Conservation (phyloP, 345 rosid species). For the Cochlearia excelsa region DNA sequence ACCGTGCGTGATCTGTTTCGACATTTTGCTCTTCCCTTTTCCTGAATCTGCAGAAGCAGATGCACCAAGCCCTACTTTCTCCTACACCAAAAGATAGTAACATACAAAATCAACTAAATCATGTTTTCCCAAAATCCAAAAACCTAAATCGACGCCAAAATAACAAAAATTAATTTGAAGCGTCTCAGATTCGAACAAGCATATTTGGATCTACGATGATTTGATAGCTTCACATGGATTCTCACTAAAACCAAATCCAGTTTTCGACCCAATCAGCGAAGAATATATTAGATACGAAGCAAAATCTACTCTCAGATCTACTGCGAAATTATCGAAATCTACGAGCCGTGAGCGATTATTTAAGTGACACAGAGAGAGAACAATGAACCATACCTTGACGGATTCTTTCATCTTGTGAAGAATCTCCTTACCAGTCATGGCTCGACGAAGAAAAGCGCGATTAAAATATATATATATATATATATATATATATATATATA, state of each 20-base stretch:
- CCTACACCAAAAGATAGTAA: slow-evolving; percentile 39
- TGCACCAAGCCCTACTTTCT: slow-evolving; percentile 68
- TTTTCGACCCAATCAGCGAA: background rate
- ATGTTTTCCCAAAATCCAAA: background rate
- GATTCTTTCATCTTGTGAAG: slow-evolving; percentile 77
- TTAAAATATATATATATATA: background rate
- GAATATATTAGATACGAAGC: background rate
- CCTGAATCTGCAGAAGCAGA: slow-evolving; percentile 62
- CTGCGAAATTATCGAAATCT: background rate
- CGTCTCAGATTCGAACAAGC: slow-evolving; percentile 8
- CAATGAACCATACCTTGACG: slow-evolving; percentile 1
- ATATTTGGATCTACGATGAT: background rate
- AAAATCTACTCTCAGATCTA: background rate
- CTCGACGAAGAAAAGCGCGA: background rate
- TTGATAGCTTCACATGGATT: background rate
- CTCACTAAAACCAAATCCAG: slow-evolving; percentile 11
- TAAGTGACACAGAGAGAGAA: background rate
- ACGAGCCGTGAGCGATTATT: background rate
- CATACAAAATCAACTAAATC: background rate
- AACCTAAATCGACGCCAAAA: slow-evolving; percentile 3
- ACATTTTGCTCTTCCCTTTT: slow-evolving; percentile 86
- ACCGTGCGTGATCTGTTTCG: slow-evolving; percentile 73
- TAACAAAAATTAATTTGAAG: background rate
- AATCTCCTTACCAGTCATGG: slow-evolving; percentile 73
- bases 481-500: background rate